phyloP scores from a whole-genome alignment of 202 grass and related monocot species.

The Zizania palustris region DNA sequence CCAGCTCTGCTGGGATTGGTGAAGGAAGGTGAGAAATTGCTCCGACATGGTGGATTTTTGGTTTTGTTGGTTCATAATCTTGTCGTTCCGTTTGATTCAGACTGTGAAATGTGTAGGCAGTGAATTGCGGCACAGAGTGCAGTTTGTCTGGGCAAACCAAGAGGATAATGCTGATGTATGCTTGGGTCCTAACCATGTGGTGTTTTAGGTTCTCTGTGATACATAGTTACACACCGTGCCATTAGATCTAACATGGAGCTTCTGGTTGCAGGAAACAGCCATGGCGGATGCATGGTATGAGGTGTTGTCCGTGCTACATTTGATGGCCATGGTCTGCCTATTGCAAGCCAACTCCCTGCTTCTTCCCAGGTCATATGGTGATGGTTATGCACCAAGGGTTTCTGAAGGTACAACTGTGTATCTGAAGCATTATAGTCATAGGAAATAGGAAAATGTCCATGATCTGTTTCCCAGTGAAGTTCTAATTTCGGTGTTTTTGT shows the following conservation, averaged over 20 bases:
- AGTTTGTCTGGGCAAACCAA: conserved; percentile 90
- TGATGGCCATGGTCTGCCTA: conserved; percentile 90
- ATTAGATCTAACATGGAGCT: conserved; percentile 15
- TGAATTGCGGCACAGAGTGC: conserved; percentile 58
- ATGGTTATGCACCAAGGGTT: conserved; percentile 83
- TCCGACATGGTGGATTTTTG: neutral
- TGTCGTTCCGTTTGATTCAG: neutral
- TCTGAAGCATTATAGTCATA: neutral
- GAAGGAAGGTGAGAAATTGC: conserved; percentile 66
- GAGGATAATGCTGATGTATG: conserved; percentile 76
- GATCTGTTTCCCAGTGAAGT: neutral
- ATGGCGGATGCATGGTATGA: conserved; percentile 93
- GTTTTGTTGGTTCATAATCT: neutral
- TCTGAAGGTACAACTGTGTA: conserved; percentile 68
- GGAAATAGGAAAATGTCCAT: neutral
- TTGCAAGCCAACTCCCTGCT: conserved; percentile 88
- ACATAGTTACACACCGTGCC: conserved; percentile 1
- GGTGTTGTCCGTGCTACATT: conserved; percentile 90
- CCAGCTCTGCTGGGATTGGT: conserved; percentile 75
- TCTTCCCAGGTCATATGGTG: conserved; percentile 77
- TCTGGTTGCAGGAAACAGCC: conserved; percentile 69
- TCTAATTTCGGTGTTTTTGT: conserved; percentile 3
- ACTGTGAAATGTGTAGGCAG: conserved; percentile 49
- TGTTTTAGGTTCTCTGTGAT: neutral
- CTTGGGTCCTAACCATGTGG: neutral